Percentiles rank a stretch among this genome's conserved stretches.
These are phyloP conservation scores for Cavenderia fasciculata DNA, from an alignment of 78 protist species.

Conservation along the genomic window DNA sequence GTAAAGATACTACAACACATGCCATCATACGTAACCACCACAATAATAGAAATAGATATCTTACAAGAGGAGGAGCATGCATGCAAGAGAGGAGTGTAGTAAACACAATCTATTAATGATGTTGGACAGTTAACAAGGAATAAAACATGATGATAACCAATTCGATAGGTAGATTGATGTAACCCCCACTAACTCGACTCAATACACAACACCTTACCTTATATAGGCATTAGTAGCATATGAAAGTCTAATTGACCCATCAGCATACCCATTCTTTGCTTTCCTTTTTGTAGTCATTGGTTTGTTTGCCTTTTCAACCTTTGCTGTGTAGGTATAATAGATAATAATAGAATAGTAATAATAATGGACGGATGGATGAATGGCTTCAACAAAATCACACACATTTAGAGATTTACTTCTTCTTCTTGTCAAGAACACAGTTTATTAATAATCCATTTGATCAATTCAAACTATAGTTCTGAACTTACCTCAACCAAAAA, in stretches of 20 bases:
- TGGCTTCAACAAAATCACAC: neutral
- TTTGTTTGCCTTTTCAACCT: slow-evolving; percentile 22
- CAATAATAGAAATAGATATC: no score
- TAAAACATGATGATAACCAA: no score
- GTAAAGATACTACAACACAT: no score
- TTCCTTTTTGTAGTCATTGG: slow-evolving; percentile 52
- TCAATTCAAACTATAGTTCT: slow-evolving; percentile 2
- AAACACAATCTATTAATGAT: no score
- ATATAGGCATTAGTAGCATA: slow-evolving; percentile 31
- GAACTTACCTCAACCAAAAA: slow-evolving; percentile 18
- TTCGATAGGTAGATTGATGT: no score
- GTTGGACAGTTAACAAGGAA: no score
- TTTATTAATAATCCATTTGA: neutral
- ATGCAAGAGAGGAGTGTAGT: no score
- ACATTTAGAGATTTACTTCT: neutral
- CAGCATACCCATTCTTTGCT: slow-evolving; percentile 50
- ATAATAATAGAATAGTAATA: neutral
- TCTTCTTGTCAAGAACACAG: neutral
- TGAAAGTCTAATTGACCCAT: slow-evolving; percentile 38
- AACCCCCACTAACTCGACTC: no score
- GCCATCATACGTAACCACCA: no score
- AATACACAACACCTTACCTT: no score
- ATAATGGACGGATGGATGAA: neutral
- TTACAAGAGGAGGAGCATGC: no score
- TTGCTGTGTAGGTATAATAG: no score